These are phyloP conservation scores for Oryza meridionalis DNA, from an alignment of 176 grass and related monocot species.

Conservation along the genomic window DNA sequence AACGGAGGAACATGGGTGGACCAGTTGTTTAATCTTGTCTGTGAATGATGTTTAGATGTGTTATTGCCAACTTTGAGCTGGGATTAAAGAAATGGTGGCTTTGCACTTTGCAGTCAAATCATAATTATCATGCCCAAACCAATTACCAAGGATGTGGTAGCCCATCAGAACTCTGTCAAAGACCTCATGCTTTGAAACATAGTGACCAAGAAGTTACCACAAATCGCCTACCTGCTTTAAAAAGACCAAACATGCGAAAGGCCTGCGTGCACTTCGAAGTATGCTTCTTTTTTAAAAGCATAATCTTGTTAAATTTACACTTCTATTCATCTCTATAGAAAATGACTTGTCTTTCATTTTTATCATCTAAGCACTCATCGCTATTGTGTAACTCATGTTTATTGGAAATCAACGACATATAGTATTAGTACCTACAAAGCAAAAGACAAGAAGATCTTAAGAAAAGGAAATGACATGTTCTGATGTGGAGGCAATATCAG, in stretches of 20 bases:
- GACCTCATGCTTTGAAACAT: constrained; percentile 1
- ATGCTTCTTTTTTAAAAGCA: background rate
- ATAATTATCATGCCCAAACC: background rate
- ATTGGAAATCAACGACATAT: background rate
- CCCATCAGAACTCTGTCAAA: background rate
- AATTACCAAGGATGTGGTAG: constrained; percentile 1
- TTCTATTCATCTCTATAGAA: background rate
- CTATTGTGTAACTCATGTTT: background rate
- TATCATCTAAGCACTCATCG: background rate
- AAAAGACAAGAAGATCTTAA: background rate
- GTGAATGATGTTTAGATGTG: background rate
- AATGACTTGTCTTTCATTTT: background rate
- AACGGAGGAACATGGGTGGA: background rate
- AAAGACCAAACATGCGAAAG: background rate
- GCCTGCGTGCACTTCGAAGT: background rate
- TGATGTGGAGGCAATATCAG: background rate
- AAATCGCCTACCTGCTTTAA: background rate
- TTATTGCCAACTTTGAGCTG: background rate
- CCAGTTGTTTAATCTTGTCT: constrained; percentile 8
- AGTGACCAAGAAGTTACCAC: background rate
- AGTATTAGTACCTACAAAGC: background rate
- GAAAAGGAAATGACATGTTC: background rate
- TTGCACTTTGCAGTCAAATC: constrained; percentile 22
- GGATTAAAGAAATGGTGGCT: constrained; percentile 14
- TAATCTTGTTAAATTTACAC: background rate